These are phyloP conservation scores for Exophiala aquamarina DNA, from an alignment of 2,329 filamentous ascomycete genomes.

Conservation along the genomic window DNA sequence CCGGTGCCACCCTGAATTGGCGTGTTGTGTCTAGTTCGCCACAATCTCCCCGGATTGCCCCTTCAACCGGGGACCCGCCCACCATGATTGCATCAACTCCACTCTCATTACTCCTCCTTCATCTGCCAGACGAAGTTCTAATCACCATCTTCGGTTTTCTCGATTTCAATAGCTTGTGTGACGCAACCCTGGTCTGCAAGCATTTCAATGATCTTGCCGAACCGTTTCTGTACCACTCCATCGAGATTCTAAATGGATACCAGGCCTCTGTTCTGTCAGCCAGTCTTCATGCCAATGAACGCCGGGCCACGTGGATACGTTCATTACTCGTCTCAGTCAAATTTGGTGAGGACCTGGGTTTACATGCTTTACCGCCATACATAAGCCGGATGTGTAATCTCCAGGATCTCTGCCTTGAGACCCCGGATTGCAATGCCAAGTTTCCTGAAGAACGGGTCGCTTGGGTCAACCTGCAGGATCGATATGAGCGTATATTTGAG, in stretches of 20 bases:
- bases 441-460: slow-evolving; percentile 23
- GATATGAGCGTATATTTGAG: slow-evolving; percentile 27
- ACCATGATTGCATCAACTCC: slow-evolving; percentile 22
- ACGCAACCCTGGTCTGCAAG: slow-evolving; percentile 20
- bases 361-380: slow-evolving; percentile 21
- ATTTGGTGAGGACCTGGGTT: slow-evolving; percentile 26
- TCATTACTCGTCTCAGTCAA: slow-evolving; percentile 27
- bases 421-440: slow-evolving; percentile 28
- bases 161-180: slow-evolving; percentile 16
- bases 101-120: slow-evolving; percentile 19
- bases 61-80: too few species aligned
- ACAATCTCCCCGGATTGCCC: too few species aligned
- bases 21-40: too few species aligned
- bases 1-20: too few species aligned
- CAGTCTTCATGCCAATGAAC: slow-evolving; percentile 19
- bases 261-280: slow-evolving; percentile 18
- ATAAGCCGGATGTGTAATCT: slow-evolving; percentile 26
- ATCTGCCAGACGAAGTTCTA: slow-evolving; percentile 28
- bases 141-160: slow-evolving; percentile 25
- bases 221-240: slow-evolving; percentile 26
- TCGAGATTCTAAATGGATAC: slow-evolving; percentile 19
- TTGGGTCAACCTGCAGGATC: slow-evolving; percentile 27
- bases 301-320: slow-evolving; percentile 24
- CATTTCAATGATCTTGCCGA: slow-evolving; percentile 25
- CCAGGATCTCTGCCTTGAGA: slow-evolving; percentile 25